phyloP scores from a whole-genome alignment of 2,329 filamentous ascomycete genomes.

The Catunica adiposa region DNA sequence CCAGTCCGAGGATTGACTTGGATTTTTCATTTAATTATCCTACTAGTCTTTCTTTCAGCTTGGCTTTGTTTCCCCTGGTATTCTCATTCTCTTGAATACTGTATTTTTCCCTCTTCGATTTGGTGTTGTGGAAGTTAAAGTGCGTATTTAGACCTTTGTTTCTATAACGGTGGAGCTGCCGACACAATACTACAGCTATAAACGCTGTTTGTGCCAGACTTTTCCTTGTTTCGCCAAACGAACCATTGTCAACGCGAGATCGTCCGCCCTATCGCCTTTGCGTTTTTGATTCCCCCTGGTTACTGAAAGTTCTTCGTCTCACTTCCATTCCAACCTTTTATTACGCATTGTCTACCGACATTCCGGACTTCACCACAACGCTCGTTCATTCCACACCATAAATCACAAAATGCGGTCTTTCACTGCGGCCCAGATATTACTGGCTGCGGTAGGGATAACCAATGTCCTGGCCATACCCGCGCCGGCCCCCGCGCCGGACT shows the following conservation, averaged over 20 bases:
- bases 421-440: slow-evolving; percentile 1
- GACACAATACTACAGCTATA: neutral
- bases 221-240: neutral
- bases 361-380: neutral
- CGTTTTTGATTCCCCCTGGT: no score
- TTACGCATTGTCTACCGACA: no score
- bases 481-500: slow-evolving; percentile 5
- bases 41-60: neutral
- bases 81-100: neutral
- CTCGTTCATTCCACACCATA: neutral
- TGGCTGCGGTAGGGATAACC: slow-evolving; percentile 6
- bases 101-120: neutral
- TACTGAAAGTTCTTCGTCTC: no score
- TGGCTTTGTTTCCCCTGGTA: neutral
- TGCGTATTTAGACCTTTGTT: neutral
- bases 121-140: neutral
- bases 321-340: neutral
- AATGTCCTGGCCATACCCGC: slow-evolving; percentile 8
- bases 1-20: neutral
- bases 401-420: neutral
- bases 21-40: neutral
- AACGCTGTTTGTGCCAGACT: neutral
- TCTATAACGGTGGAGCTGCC: neutral
- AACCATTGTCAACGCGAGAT: neutral
- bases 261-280: no score